These are phyloP conservation scores for Fusarium albidum DNA, from an alignment of 2,329 filamentous ascomycete species.

Conservation along the genomic window DNA sequence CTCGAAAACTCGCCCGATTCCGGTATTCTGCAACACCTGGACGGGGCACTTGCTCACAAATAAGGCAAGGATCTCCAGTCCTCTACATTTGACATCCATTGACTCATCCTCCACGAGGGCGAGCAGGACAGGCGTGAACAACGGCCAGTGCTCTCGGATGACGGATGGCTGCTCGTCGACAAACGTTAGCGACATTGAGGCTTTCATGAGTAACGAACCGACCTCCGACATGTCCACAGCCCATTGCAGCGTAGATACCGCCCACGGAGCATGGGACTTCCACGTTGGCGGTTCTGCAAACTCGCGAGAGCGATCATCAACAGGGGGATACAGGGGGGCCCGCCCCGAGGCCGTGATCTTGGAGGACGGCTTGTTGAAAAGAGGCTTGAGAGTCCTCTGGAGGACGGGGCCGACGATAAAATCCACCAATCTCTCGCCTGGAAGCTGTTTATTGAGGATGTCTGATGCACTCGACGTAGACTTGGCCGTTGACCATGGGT, in stretches of 20 bases:
- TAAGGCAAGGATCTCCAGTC: constrained; percentile 60
- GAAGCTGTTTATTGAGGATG: constrained; percentile 44
- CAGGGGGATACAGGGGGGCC: constrained; percentile 37
- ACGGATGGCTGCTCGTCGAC: constrained; percentile 45
- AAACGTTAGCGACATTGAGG: constrained; percentile 3
- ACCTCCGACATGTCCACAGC: constrained; percentile 61
- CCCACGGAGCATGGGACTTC: constrained; percentile 35
- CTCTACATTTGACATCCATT: constrained; percentile 59
- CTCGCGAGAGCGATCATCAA: constrained; percentile 2
- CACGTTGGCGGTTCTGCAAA: constrained; percentile 26
- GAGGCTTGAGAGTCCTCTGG: constrained; percentile 68
- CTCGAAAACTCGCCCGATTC: constrained; percentile 73
- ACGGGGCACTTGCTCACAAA: constrained; percentile 65
- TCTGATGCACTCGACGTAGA: constrained; percentile 42
- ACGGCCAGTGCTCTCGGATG: constrained; percentile 68
- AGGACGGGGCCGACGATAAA: constrained; percentile 68
- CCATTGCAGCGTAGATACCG: constrained; percentile 56
- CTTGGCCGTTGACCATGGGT: constrained; percentile 50
- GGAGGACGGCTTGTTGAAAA: constrained; percentile 68
- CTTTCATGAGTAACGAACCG: constrained; percentile 33
- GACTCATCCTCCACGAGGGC: constrained; percentile 72
- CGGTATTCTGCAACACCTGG: constrained; percentile 65
- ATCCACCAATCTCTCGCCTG: constrained; percentile 12
- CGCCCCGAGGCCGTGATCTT: constrained; percentile 42
- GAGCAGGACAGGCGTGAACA: constrained; percentile 74